Conservation (phyloP, 1,284 basidiomycete species). For the Cystobasidium pallidum region DNA sequence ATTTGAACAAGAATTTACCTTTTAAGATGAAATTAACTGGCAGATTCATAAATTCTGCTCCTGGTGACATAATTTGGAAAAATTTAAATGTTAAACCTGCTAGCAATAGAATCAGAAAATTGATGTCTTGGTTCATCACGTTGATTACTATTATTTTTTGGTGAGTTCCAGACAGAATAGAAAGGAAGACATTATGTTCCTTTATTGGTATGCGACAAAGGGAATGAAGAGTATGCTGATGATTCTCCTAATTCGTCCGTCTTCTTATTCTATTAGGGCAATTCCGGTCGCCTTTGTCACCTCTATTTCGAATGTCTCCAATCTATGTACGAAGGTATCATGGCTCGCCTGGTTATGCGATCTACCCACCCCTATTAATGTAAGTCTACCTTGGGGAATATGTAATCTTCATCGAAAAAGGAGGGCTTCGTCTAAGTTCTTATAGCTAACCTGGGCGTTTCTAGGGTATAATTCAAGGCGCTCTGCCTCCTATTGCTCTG, state of each 20-base stretch:
- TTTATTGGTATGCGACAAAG: too few species aligned
- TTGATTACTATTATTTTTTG: conserved; percentile 69
- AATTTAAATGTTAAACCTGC: conserved; percentile 88
- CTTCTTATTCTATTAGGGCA: conserved; percentile 60
- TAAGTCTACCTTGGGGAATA: background rate
- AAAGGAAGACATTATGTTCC: too few species aligned
- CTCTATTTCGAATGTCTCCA: conserved; percentile 76
- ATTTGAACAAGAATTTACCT: conserved; percentile 53
- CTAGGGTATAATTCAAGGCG: conserved; percentile 30
- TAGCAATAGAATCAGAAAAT: conserved; percentile 68
- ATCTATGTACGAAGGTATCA: conserved; percentile 66
- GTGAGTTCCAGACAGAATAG: conserved; percentile 59
- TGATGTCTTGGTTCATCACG: conserved; percentile 61
- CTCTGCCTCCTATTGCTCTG: conserved; percentile 27
- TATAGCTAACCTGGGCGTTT: background rate
- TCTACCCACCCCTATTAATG: conserved; percentile 60
- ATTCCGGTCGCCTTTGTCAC: conserved; percentile 70
- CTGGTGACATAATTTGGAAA: conserved; percentile 86
- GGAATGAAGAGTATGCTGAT: too few species aligned
- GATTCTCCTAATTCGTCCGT: too few species aligned
- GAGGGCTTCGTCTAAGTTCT: background rate
- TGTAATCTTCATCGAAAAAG: background rate
- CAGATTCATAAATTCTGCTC: conserved; percentile 70
- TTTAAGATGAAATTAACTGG: conserved; percentile 63
- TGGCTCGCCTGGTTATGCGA: conserved; percentile 84